These are phyloP conservation scores for Candida tropicalis DNA, from an alignment of 1,139 yeast genomes.

Conservation along the genomic window DNA sequence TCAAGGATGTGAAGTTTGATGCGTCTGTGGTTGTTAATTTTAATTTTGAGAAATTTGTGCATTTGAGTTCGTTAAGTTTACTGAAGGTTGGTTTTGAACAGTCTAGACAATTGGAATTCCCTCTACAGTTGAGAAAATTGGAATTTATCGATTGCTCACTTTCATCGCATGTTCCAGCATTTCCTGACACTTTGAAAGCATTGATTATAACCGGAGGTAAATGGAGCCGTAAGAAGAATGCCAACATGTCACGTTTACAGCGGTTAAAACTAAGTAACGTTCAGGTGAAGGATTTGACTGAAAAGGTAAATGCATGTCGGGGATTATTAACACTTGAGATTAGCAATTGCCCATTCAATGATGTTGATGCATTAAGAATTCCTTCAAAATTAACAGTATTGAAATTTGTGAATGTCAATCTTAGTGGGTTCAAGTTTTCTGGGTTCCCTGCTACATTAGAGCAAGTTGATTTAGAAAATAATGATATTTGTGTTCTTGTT, in stretches of 20 bases:
- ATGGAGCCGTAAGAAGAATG: constrained; percentile 15
- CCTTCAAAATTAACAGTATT: constrained; percentile 12
- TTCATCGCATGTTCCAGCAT: constrained; percentile 14
- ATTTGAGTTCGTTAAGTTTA: constrained; percentile 13
- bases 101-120: constrained; percentile 14
- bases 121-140: constrained; percentile 12
- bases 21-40: constrained; percentile 12
- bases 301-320: constrained; percentile 13
- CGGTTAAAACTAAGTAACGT: constrained; percentile 12
- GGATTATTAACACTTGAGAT: constrained; percentile 14
- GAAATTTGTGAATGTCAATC: constrained; percentile 9
- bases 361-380: constrained; percentile 7
- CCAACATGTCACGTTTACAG: constrained; percentile 13
- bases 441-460: constrained; percentile 18
- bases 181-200: constrained; percentile 16
- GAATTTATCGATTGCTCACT: constrained; percentile 16
- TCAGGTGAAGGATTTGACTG: constrained; percentile 16
- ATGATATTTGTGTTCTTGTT: constrained; percentile 6
- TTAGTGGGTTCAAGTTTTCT: constrained; percentile 5
- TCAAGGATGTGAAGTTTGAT: constrained; percentile 15
- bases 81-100: constrained; percentile 13
- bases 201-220: constrained; percentile 14
- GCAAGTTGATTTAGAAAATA: constrained; percentile 16
- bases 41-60: constrained; percentile 13
- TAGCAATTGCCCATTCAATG: constrained; percentile 6